A percentile compares a stretch with the other conserved stretches of the same genome.
Evolutionary conservation across 2,329 filamentous ascomycete species (phyloP).

Genomic region (Pestalotiopsis sp.): DNA sequence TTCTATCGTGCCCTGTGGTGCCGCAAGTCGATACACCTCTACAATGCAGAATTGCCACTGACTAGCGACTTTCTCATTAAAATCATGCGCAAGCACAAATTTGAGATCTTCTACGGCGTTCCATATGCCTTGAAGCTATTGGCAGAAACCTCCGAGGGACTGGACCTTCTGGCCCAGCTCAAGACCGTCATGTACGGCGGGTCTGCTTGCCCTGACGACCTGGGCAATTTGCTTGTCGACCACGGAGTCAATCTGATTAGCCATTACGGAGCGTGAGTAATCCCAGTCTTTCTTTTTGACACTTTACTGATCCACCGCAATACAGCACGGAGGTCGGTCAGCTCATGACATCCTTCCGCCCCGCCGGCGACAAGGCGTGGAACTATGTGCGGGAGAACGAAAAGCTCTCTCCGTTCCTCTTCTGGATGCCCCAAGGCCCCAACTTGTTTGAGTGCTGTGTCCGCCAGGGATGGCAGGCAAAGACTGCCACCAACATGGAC

Average conservation of each 20-base stretch:
- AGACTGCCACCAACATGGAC: constrained; percentile 33
- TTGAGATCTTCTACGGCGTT: constrained; percentile 62
- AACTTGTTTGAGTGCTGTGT: constrained; percentile 40
- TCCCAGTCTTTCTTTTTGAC: not conserved
- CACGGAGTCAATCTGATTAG: constrained; percentile 57
- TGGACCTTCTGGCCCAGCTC: constrained; percentile 45
- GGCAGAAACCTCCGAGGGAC: constrained; percentile 58
- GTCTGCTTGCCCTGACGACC: constrained; percentile 59
- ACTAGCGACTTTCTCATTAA: constrained; percentile 50
- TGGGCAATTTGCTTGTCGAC: constrained; percentile 55
- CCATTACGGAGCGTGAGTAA: constrained; percentile 58
- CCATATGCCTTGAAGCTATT: constrained; percentile 68
- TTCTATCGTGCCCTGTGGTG: constrained; percentile 55
- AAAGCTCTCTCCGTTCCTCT: constrained; percentile 38
- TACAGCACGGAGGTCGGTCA: constrained; percentile 59
- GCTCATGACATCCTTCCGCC: constrained; percentile 62
- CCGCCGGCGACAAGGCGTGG: constrained; percentile 58
- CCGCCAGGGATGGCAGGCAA: constrained; percentile 39
- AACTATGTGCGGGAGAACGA: constrained; percentile 57
- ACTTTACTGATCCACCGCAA: not conserved
- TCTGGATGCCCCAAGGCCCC: constrained; percentile 34
- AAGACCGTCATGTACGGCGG: constrained; percentile 61
- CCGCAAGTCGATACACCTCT: constrained; percentile 52
- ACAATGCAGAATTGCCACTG: constrained; percentile 57
- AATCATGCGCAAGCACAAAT: constrained; percentile 42